phyloP scores from a whole-genome alignment of 306 rosid genomes.

The Gleditsia sinensis region DNA sequence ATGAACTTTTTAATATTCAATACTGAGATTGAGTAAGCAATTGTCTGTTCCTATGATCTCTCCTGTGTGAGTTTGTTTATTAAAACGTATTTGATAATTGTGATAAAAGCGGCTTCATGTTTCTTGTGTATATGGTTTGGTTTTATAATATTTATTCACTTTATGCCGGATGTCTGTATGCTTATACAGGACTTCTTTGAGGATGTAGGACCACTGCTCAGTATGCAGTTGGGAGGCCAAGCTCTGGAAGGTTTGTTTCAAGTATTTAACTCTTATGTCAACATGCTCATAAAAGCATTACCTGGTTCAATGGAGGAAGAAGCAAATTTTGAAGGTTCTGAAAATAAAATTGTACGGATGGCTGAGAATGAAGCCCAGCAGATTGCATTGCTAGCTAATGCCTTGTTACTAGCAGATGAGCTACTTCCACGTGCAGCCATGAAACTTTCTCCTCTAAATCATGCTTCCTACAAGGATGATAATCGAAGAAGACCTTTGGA shows the following conservation, averaged over 20 bases:
- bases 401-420: constrained; percentile 90
- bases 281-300: constrained; percentile 83
- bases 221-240: constrained; percentile 99
- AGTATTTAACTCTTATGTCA: constrained; percentile 81
- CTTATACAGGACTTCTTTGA: constrained; percentile 89
- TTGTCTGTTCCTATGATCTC: neutral
- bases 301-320: constrained; percentile 97
- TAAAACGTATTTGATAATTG: neutral
- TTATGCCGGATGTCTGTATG: constrained; percentile 34
- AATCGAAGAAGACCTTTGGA: constrained; percentile 71
- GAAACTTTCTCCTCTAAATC: constrained; percentile 81
- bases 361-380: constrained; percentile 97
- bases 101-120: neutral
- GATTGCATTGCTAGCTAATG: constrained; percentile 97
- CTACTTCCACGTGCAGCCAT: constrained; percentile 97
- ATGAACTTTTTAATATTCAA: constrained; percentile 8
- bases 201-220: constrained; percentile 95
- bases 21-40: constrained; percentile 6
- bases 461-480: constrained; percentile 66
- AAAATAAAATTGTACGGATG: constrained; percentile 81
- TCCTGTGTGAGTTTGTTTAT: neutral
- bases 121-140: constrained; percentile 22
- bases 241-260: constrained; percentile 93
- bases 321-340: constrained; percentile 76
- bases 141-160: constrained; percentile 16